Conservation (phyloP, 192 early-diverging fungal species). For the Lobulomyces angularis region DNA sequence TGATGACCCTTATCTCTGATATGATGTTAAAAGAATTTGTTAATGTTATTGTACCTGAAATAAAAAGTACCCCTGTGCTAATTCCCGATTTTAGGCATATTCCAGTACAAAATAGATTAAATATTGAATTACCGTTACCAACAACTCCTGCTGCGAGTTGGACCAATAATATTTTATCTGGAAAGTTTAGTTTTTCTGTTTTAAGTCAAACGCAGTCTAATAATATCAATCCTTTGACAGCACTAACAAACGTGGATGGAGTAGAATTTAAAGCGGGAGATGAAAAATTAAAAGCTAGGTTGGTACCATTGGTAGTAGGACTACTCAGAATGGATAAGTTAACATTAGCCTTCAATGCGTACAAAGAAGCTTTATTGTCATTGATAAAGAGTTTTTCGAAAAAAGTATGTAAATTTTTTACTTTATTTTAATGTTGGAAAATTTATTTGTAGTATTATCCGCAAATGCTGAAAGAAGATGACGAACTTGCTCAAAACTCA, state of each 20-base stretch:
- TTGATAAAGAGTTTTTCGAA: constrained; percentile 70
- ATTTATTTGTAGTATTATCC: constrained; percentile 13
- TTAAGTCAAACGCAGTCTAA: not conserved
- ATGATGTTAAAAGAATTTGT: constrained; percentile 69
- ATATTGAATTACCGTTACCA: no score
- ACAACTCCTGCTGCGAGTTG: constrained; percentile 14
- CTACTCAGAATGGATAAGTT: constrained; percentile 63
- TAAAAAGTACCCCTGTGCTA: constrained; percentile 34
- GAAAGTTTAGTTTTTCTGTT: constrained; percentile 6
- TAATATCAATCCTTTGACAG: constrained; percentile 2
- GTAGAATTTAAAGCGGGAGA: constrained; percentile 3
- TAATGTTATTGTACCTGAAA: constrained; percentile 46
- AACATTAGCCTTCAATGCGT: constrained; percentile 52
- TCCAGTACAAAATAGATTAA: constrained; percentile 9
- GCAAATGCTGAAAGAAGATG: constrained; percentile 4
- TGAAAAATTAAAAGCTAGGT: constrained; percentile 31
- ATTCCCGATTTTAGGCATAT: constrained; percentile 22
- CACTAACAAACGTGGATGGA: constrained; percentile 1
- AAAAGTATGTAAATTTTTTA: constrained; percentile 35
- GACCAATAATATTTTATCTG: constrained; percentile 23
- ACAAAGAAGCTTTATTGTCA: constrained; percentile 60
- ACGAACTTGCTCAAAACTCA: no score
- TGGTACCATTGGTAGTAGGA: constrained; percentile 66
- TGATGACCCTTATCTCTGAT: constrained; percentile 48
- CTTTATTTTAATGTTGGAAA: constrained; percentile 3